Evolutionary conservation across 2,329 filamentous ascomycete species (phyloP), one percentile per base, ranked within the genome.

Genomic region (Claviceps capensis): DNA sequence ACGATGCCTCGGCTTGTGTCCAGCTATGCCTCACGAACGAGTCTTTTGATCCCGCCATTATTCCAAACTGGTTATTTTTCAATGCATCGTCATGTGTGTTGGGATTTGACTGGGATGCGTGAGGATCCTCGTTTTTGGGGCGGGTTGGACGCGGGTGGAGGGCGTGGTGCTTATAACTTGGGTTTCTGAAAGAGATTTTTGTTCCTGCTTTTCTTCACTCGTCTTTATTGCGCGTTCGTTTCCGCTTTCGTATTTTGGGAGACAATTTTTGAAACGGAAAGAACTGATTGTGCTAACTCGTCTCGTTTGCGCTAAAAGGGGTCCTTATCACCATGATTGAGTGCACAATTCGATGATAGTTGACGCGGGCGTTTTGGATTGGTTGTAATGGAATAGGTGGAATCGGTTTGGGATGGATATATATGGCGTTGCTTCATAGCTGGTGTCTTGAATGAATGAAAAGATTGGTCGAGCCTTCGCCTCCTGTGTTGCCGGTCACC

Each of bases 161-260:
- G 68, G 58, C 59, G 69, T 72, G 60, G 66, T 72, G 69, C 69
- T 72, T 72, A 68, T 69, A 72, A 64, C 59, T 56, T 63, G 67
- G 69, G 69, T 71, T 71, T 71, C 69, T 72, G 69, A 72, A 58
- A 61, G 63, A 67, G 61, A 63, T 62, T 53, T 51, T 47, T 13
- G 17, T 54, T 36, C 45, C 43, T 55, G 45, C 23, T 38, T 47
- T 17, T 38, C 44, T 37, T 7, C 22, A 44, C 14, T 6, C 7
- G 17, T 44, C 5, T 14, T 14, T 26, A 3, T 14, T 43, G 41
- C 30, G 42, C 3, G 6, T 16, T 42, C 5, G 26, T 8, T 42
- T 34, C 2, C 2, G 38, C 7, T 16, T 6, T 13, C 17, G 13
- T 22, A 13, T 16, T 9, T 44, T 16, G 42, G 22, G 42, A 14